Base-by-base conservation (phyloP, 2,329 filamentous ascomycete species). In the Fusarium setosum region DNA sequence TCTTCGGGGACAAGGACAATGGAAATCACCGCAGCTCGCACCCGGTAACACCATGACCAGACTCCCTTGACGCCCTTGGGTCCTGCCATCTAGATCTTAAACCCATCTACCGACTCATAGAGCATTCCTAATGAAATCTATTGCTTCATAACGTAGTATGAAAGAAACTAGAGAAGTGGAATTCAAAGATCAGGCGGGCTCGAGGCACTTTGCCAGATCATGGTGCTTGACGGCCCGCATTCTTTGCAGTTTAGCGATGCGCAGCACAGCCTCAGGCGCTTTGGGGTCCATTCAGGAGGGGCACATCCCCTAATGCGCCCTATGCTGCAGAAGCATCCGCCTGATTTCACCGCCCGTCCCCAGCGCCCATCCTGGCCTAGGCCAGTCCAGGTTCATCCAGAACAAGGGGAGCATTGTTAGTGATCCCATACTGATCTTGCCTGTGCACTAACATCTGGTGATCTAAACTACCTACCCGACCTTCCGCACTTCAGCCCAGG, bases 311-410 rank as follows among this genome's bases (percentile, higher is more conserved):
- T 67, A 64, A 66, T 56, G 51, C 51, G 38, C 63, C 24, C 31
- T 50, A 41, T 67, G 54, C 48, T 56, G 55, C 41, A 52, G 49
- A 51, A 13, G 49, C 42, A 52, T 37, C 35, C 65, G 65, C 57
- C 50, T 60, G 47, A 54, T 68, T 68, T 68, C 65, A 66, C 61
- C 65, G 61, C 61, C 65, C 61, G 61, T 56, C 56, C 50, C 23
- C n/a, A 50, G 61, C 32, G 52, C 34, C 32, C 61, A 57, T 52
- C 61, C 56, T 55, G 52, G 61, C 49, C 38, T 59, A 44, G 59
- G 50, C 31, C 59, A 47, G 24, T 45, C 49, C 54, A 56, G 57
- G 47, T 47, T 63, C 37, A 42, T 38, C 56, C 60, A 63, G 60
- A 59, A 34, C 44, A 53, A 54, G 52, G 51, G 32, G 31, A 35